Base-by-base conservation (phyloP, 768 basidiomycete species). In the Lactarius hatsudake region DNA sequence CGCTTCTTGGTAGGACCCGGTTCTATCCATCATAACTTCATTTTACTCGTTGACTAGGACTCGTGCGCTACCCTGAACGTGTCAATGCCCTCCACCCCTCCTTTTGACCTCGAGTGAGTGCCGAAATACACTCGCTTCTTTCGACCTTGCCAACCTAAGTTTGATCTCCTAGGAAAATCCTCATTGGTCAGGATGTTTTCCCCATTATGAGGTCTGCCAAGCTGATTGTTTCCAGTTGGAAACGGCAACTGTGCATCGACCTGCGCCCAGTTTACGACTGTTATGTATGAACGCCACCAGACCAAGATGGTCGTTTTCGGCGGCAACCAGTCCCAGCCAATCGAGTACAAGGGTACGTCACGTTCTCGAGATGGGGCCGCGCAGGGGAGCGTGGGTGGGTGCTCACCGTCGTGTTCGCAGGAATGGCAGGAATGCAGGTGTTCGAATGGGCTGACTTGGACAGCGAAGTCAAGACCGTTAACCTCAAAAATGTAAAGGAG, bases 181-280 rank as follows among this genome's bases (percentile, higher is more conserved):
- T 32, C 28, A 66, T 71, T 4, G 53, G 70, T 71, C 38, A 30
- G 56, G 8, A 48, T 26, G 3, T 0, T 56, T 32, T 30, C 30
- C 34, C 23, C 53, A 5, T 36, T 5, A 32, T 32, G 42, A 28
- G 42, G 48, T 20, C 5, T 18, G 6, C 30, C 26, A 6, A 68
- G 23, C 1, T 17, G 4, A 2, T 30, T 13, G 23, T 55, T 17
- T 60, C 53, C 43, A 69, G 70, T 69, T 34, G 60, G 64, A 20
- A 72, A 66, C 45, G 71, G 68, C 20, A 53, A 38, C 13, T 87
- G 85, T 61, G 84, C 84, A 17, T 85, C 83, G 5, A 85, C 86
- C 1, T 86, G 86, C 63, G 81, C 85, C 1, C 80, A 83, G 78
- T 86, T 86, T 70, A 81, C 78, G 51, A 85, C 84, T 0, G 63